Conservation (phyloP, 129 eudicot genomes). For the Tagetes erecta region DNA sequence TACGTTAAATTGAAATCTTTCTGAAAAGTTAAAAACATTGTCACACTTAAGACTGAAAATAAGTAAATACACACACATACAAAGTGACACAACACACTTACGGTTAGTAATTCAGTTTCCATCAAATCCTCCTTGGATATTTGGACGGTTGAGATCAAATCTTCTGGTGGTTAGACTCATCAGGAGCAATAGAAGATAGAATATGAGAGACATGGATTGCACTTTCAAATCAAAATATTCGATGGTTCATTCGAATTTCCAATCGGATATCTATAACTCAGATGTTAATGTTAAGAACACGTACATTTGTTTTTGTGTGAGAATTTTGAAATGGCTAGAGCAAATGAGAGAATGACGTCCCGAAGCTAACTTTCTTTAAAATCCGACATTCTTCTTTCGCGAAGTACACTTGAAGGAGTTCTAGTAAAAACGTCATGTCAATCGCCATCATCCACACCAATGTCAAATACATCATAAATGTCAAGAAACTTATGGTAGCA, state of each 20-base stretch:
- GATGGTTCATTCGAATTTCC: too few species aligned
- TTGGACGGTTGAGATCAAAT: slow-evolving; percentile 40
- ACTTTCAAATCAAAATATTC: too few species aligned
- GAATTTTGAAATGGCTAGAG: too few species aligned
- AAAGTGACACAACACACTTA: not conserved
- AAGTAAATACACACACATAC: not conserved
- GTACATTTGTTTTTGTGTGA: not conserved
- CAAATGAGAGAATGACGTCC: slow-evolving; percentile 9
- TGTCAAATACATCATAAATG: slow-evolving; percentile 20
- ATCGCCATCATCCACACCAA: slow-evolving; percentile 63
- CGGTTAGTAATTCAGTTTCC: not conserved
- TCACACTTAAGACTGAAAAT: not conserved
- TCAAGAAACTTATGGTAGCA: slow-evolving; percentile 49
- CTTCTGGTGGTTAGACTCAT: too few species aligned
- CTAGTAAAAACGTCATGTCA: slow-evolving; percentile 50
- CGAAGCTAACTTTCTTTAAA: slow-evolving; percentile 18
- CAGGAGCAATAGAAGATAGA: too few species aligned
- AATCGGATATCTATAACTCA: too few species aligned
- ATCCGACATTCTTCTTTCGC: not conserved
- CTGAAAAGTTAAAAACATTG: not conserved
- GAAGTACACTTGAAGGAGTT: slow-evolving; percentile 40
- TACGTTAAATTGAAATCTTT: not conserved
- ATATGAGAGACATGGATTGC: too few species aligned
- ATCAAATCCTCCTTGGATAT: not conserved
- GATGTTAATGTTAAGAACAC: slow-evolving; percentile 11